Percentiles rank a stretch among this genome's conserved stretches.
phyloP scores from a whole-genome alignment of 306 rosid species.

The Malus sylvestris region DNA sequence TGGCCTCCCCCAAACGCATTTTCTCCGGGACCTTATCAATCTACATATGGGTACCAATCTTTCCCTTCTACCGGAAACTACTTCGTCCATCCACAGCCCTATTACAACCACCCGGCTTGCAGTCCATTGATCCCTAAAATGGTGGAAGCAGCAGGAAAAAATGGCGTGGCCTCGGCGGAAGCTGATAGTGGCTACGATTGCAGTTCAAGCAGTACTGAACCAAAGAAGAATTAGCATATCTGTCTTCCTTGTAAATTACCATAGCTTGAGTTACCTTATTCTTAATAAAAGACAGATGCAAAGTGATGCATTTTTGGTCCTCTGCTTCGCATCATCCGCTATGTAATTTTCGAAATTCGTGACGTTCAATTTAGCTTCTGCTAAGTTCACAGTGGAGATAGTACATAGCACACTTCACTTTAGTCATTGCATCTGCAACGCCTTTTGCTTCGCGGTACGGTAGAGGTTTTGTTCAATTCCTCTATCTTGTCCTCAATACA shows the following conservation, averaged over 20 bases:
- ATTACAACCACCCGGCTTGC: conserved; percentile 27
- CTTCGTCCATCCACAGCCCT: conserved; percentile 49
- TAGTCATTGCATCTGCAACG: neutral
- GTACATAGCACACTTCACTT: too few species aligned
- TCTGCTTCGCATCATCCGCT: conserved; percentile 6
- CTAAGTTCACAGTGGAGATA: too few species aligned
- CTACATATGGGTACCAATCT: conserved; percentile 45
- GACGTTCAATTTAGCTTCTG: neutral
- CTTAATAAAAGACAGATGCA: conserved; percentile 8
- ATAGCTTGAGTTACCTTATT: neutral
- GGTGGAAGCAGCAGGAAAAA: conserved; percentile 32
- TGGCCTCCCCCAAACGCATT: conserved; percentile 74
- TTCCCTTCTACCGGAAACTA: conserved; percentile 48
- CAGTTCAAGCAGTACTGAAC: conserved; percentile 39
- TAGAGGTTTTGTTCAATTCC: too few species aligned
- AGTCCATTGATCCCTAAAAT: conserved; percentile 26
- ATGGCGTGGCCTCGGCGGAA: conserved; percentile 28
- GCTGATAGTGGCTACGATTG: conserved; percentile 38
- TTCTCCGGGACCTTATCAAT: conserved; percentile 41
- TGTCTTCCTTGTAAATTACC: neutral
- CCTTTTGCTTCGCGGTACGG: too few species aligned
- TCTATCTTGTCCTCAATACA: too few species aligned
- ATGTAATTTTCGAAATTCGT: neutral
- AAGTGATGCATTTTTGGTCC: conserved; percentile 7
- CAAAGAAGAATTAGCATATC: conserved; percentile 18